phyloP scores from a whole-genome alignment of 2,329 filamentous ascomycete genomes.

The Colletotrichum lentis region DNA sequence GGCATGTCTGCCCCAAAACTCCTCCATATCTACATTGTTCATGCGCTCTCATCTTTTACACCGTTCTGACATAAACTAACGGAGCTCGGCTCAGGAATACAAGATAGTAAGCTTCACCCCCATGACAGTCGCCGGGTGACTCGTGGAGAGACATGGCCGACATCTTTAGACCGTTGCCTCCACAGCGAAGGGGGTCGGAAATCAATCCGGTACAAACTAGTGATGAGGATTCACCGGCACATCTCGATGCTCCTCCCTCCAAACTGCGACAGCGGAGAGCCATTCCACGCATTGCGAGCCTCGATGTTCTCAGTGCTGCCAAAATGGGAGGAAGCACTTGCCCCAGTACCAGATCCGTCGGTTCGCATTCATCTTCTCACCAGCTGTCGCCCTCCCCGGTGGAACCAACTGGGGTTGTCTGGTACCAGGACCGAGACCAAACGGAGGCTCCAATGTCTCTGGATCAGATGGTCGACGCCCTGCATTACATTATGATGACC shows the following conservation, averaged over 20 bases:
- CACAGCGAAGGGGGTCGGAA: conserved; percentile 2
- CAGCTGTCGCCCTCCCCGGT: background rate
- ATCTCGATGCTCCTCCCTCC: background rate
- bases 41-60: background rate
- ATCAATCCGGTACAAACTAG: background rate
- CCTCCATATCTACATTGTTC: background rate
- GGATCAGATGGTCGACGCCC: conserved; percentile 54
- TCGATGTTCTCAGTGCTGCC: conserved; percentile 11
- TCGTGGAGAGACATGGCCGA: conserved; percentile 1
- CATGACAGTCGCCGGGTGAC: background rate
- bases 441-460: conserved; percentile 54
- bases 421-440: conserved; percentile 37
- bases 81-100: background rate
- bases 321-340: background rate
- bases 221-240: background rate
- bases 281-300: conserved; percentile 25
- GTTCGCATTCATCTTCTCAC: conserved; percentile 4
- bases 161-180: background rate
- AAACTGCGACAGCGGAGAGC: conserved; percentile 2
- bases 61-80: background rate
- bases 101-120: too few relatives aligned
- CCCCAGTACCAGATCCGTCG: conserved; percentile 18
- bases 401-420: background rate
- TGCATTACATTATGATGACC: conserved; percentile 55
- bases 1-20: background rate